Percentiles rank a stretch among this genome's conserved stretches.
Evolutionary conservation across 1,139 yeast genomes (phyloP).

Genomic region (Lodderomyces oxycetoniae): DNA sequence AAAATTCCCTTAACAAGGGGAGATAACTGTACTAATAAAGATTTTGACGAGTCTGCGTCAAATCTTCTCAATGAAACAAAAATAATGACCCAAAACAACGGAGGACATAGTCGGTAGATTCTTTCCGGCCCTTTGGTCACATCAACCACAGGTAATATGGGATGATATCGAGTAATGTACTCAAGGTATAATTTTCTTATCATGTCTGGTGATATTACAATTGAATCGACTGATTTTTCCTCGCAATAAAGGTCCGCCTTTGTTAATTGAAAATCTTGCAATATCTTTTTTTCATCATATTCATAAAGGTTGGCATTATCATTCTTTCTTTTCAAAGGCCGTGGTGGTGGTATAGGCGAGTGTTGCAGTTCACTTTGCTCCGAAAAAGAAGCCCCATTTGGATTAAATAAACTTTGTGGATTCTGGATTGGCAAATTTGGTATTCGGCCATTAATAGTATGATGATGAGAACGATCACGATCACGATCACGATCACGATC

Average conservation of each 20-base stretch:
- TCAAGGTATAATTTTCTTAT: constrained; percentile 66
- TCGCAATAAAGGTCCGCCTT: constrained; percentile 38
- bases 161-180: constrained; percentile 72
- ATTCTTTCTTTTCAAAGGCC: too few species aligned
- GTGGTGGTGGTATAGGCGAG: too few species aligned
- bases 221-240: constrained; percentile 65
- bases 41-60: constrained; percentile 33
- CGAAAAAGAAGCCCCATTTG: not conserved
- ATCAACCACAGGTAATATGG: constrained; percentile 83
- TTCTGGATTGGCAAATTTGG: not conserved
- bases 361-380: not conserved
- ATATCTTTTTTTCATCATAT: not conserved
- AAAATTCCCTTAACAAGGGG: constrained; percentile 70
- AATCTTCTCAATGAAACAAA: constrained; percentile 70
- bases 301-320: constrained; percentile 1
- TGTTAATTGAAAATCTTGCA: not conserved
- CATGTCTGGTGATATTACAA: constrained; percentile 54
- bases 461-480: too few species aligned
- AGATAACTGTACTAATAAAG: constrained; percentile 50
- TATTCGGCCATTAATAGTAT: not conserved
- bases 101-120: constrained; percentile 74
- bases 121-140: constrained; percentile 75
- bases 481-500: too few species aligned
- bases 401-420: not conserved
- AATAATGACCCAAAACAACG: constrained; percentile 91